Evolutionary conservation across 176 grass and related monocot species (phyloP).

Genomic region (Oropetium thomaeum): DNA sequence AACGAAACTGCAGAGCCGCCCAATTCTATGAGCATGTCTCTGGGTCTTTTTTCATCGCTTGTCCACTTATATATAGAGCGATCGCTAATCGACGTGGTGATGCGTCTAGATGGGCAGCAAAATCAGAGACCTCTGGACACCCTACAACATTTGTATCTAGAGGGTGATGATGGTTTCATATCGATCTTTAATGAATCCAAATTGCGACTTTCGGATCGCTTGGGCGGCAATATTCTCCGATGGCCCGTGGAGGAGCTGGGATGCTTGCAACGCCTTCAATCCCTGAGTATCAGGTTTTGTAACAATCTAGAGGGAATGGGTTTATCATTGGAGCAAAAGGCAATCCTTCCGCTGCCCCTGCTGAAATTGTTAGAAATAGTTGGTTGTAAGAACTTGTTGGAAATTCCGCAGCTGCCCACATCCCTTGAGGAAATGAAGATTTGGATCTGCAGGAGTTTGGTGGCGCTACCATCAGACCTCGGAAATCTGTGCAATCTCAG

Average conservation of each 20-base stretch:
- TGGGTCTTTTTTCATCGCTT: background rate
- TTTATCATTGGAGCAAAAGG: background rate
- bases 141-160: background rate
- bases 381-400: background rate
- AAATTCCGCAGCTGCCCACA: background rate
- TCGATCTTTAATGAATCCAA: background rate
- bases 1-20: no score
- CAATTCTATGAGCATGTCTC: background rate
- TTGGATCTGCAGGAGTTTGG: accelerated
- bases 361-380: background rate
- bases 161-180: background rate
- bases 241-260: conserved; percentile 24
- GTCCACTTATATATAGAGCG: background rate
- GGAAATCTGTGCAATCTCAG: background rate
- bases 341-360: background rate
- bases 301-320: background rate
- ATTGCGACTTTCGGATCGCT: background rate
- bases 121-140: background rate
- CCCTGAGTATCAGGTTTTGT: accelerated
- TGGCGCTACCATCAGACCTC: conserved; percentile 20
- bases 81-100: background rate
- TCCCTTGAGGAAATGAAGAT: background rate
- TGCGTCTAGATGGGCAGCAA: background rate
- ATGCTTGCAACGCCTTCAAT: conserved; percentile 3
- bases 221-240: background rate